phyloP scores from a whole-genome alignment of 1,284 basidiomycete species.

The Trametes polyzona region DNA sequence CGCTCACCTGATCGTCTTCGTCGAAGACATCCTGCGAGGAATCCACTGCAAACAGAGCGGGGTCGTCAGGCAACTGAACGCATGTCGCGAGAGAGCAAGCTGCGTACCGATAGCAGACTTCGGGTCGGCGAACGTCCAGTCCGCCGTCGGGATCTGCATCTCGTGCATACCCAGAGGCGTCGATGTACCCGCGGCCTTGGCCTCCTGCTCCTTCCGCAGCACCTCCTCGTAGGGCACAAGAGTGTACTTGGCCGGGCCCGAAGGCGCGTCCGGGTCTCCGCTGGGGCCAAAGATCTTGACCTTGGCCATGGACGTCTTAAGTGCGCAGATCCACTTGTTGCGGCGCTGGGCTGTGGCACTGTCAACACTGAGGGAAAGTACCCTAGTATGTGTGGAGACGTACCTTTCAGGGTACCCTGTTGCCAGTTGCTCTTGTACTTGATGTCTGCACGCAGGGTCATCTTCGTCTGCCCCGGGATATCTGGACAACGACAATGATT shows the following conservation, averaged over 20 bases:
- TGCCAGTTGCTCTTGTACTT: conserved; percentile 93
- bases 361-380: background rate
- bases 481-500: conserved; percentile 47
- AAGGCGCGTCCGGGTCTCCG: conserved; percentile 64
- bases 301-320: conserved; percentile 76
- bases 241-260: conserved; percentile 64
- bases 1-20: conserved; percentile 49
- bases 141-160: conserved; percentile 33
- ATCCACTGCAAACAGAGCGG: conserved; percentile 42
- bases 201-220: conserved; percentile 45
- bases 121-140: conserved; percentile 57
- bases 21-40: conserved; percentile 57
- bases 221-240: conserved; percentile 74
- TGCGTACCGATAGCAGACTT: conserved; percentile 56
- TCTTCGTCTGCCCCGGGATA: conserved; percentile 82
- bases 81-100: conserved; percentile 10
- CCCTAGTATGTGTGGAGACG: background rate
- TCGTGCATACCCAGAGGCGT: conserved; percentile 9
- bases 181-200: conserved; percentile 17
- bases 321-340: conserved; percentile 91
- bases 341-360: conserved; percentile 64
- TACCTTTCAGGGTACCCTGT: conserved; percentile 77
- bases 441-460: conserved; percentile 83
- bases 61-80: background rate
- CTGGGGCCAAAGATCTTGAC: conserved; percentile 77